A percentile compares a stretch with the other conserved stretches of the same genome.
Conservation (phyloP, 1,284 basidiomycete genomes). For the Sanghuangporus baumii region DNA sequence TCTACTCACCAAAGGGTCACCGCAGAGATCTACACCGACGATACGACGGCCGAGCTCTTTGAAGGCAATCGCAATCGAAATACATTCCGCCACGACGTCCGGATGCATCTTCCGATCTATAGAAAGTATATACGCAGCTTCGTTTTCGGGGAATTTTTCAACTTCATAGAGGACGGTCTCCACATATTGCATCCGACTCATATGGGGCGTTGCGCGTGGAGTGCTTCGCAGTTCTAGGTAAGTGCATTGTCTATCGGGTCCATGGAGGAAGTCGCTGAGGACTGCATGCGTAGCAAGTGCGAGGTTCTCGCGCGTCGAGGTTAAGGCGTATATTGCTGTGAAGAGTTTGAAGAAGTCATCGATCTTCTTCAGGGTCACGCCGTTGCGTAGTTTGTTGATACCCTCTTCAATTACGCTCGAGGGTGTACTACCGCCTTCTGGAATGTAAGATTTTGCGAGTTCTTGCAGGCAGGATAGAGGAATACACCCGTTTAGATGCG, state of each 20-base stretch:
- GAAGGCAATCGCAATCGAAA: constrained; percentile 51
- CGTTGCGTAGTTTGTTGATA: constrained; percentile 45
- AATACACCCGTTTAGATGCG: constrained; percentile 79
- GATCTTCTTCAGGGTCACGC: constrained; percentile 48
- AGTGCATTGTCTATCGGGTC: constrained; percentile 44
- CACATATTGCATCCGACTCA: constrained; percentile 57
- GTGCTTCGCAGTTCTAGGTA: constrained; percentile 76
- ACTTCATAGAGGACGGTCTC: constrained; percentile 61
- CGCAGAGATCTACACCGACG: constrained; percentile 78
- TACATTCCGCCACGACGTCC: constrained; percentile 45
- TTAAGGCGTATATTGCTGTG: constrained; percentile 72
- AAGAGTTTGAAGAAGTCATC: constrained; percentile 71
- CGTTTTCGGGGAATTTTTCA: constrained; percentile 43
- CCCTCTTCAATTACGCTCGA: constrained; percentile 32
- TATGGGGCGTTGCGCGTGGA: constrained; percentile 48
- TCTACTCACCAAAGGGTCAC: constrained; percentile 50
- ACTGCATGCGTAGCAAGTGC: constrained; percentile 54
- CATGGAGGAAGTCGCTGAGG: constrained; percentile 52
- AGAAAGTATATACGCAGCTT: constrained; percentile 63
- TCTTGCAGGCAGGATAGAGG: constrained; percentile 59
- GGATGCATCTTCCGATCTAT: constrained; percentile 62
- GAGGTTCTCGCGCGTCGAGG: constrained; percentile 50
- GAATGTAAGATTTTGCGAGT: constrained; percentile 47
- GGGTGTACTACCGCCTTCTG: constrained; percentile 10
- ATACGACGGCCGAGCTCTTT: constrained; percentile 53